These are phyloP conservation scores for Bipolaris gigantea DNA, from an alignment of 2,329 filamentous ascomycete genomes.

Conservation along the genomic window DNA sequence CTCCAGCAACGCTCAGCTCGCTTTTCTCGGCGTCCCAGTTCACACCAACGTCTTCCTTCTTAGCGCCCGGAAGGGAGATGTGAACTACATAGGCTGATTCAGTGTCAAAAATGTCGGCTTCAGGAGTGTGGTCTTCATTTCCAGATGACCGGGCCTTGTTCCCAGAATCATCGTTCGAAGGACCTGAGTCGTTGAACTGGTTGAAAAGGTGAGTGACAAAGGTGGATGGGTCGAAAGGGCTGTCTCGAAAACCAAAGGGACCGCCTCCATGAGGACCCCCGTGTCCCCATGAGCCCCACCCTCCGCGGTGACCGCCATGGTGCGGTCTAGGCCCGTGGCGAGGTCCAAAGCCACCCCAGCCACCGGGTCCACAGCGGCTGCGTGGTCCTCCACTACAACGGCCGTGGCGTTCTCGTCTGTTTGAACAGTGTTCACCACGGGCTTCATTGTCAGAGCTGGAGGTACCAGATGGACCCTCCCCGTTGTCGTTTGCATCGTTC, in stretches of 20 bases:
- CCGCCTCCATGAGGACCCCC: slow-evolving; percentile 20
- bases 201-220: slow-evolving; percentile 41
- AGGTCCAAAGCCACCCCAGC: slow-evolving; percentile 21
- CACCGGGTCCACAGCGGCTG: slow-evolving; percentile 28
- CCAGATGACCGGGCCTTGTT: slow-evolving; percentile 17
- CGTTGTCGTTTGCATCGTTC: slow-evolving; percentile 29
- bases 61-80: slow-evolving; percentile 72
- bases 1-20: slow-evolving; percentile 68
- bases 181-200: slow-evolving; percentile 33
- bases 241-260: slow-evolving; percentile 14
- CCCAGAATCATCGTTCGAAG: slow-evolving; percentile 15
- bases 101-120: slow-evolving; percentile 76
- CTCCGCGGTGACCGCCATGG: slow-evolving; percentile 21
- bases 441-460: slow-evolving; percentile 32
- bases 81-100: slow-evolving; percentile 66
- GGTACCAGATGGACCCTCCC: slow-evolving; percentile 35
- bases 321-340: slow-evolving; percentile 18
- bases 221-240: slow-evolving; percentile 25
- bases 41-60: slow-evolving; percentile 76
- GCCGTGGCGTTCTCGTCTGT: slow-evolving; percentile 22
- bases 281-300: slow-evolving; percentile 31
- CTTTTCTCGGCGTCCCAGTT: slow-evolving; percentile 73
- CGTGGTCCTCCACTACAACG: slow-evolving; percentile 25
- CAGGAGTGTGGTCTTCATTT: slow-evolving; percentile 58
- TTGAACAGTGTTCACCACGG: slow-evolving; percentile 9